Evolutionary conservation across 139 green algal species (phyloP), one percentile per base, ranked within the genome.

Genomic region (Tetradesmus lagerheimii): DNA sequence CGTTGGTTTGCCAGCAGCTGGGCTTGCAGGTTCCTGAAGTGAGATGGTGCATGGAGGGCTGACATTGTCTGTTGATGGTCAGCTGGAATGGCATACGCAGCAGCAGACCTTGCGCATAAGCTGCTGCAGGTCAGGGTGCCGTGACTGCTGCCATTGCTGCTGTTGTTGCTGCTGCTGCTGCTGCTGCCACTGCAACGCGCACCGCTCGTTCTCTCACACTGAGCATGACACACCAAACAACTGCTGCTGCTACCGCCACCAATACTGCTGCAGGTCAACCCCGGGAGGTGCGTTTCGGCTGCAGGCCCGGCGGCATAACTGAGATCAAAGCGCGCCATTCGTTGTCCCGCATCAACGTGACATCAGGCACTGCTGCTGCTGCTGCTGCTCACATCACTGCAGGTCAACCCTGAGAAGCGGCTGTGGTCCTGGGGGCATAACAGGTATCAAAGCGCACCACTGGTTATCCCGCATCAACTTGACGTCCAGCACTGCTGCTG

Each of bases 331-430:
- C 74, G 23, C 95, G 97, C 90, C 91, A 88, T 38, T 97, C 93
- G 94, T 97, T 97, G 88, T 88, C 45, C 35, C 83, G 90, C 29
- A 91, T 97, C 31, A 91, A 96, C 89, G 97, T 9, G 6, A n/a
- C n/a, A n/a, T n/a, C n/a, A n/a, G 62, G 5, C 29, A 4, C 66
- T 39, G 31, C n/a, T 35, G 67, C n/a, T 78, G 67, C n/a, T 23
- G 9, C 31, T 78, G 67, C 37, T 27, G 50, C 20, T n/a, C n/a
- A n/a, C 15, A 2, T 16, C 29, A 31, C 76, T 27, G 9, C 90
- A 97, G 93, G 94, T 96, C 0, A 95, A 95, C 88, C 95, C 95
- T 11, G 93, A 96, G 53, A 92, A 93, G 89, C 93, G 95, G 95
- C 35, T 94, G 85, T 12, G 93, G 93, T 39, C 87, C 89, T 1